phyloP scores from a whole-genome alignment of 2,329 filamentous ascomycete genomes.

The Nigrograna mackinnonii region DNA sequence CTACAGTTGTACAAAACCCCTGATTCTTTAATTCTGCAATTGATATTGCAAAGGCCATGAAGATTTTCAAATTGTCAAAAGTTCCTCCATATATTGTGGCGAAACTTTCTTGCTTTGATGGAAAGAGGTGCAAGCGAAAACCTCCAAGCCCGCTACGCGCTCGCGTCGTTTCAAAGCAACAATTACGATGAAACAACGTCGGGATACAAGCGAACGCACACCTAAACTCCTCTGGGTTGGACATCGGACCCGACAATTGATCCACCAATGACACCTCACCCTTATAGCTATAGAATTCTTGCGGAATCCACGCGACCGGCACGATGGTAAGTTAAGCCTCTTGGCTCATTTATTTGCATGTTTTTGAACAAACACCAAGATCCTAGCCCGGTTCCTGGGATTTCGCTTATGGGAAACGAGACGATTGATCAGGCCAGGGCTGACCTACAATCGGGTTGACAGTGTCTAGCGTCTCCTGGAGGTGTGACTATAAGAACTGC shows the following conservation, averaged over 20 bases:
- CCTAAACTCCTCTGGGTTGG: neutral
- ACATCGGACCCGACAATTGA: neutral
- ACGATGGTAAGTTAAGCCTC: neutral
- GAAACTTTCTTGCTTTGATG: no score
- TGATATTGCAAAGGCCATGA: no score
- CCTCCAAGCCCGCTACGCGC: no score
- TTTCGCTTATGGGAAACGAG: slow-evolving; percentile 27
- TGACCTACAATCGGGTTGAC: slow-evolving; percentile 18
- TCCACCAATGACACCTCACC: neutral
- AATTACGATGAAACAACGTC: no score
- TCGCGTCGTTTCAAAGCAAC: no score
- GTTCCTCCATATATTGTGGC: no score
- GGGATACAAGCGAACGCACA: no score
- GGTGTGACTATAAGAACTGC: slow-evolving; percentile 21
- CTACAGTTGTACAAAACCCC: no score
- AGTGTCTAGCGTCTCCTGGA: slow-evolving; percentile 13
- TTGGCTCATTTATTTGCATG: slow-evolving; percentile 21
- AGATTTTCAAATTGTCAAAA: no score
- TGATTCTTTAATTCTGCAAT: no score
- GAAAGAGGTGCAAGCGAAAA: no score
- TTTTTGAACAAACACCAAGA: slow-evolving; percentile 20
- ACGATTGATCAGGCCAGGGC: slow-evolving; percentile 20
- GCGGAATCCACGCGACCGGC: neutral
- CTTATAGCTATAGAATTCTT: neutral
- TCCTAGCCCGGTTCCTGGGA: slow-evolving; percentile 18